Conservation (phyloP, 1,139 yeast species). For the Lodderomyces elongisporus region DNA sequence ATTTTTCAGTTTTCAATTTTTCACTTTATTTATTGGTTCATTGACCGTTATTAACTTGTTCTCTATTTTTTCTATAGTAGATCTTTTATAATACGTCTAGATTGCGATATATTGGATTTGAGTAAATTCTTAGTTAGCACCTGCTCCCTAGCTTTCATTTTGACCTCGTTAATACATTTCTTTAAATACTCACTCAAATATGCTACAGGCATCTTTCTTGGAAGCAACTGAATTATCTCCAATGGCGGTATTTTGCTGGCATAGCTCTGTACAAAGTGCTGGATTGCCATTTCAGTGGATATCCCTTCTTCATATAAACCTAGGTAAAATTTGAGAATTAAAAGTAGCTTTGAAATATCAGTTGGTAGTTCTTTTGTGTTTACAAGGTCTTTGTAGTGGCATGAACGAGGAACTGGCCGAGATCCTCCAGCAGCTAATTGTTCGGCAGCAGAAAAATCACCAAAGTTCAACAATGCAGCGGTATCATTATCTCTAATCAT, state of each 20-base stretch:
- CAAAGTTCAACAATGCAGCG: constrained; percentile 9
- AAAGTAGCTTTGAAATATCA: constrained; percentile 12
- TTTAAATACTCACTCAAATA: constrained; percentile 27
- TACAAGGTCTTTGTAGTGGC: no score
- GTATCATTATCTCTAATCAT: constrained; percentile 5
- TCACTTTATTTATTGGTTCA: no score
- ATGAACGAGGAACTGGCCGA: background rate
- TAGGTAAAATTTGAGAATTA: constrained; percentile 22
- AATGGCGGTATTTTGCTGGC: constrained; percentile 20
- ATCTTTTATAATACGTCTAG: constrained; percentile 13
- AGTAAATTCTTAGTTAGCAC: constrained; percentile 25
- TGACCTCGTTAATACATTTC: constrained; percentile 19
- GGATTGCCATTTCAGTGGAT: constrained; percentile 18
- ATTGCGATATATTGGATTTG: constrained; percentile 20
- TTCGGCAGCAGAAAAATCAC: constrained; percentile 36
- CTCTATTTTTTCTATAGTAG: constrained; percentile 28
- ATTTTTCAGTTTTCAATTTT: no score
- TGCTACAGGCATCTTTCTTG: constrained; percentile 28
- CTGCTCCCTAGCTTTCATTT: constrained; percentile 17
- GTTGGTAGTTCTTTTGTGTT: background rate
- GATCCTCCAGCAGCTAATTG: constrained; percentile 12
- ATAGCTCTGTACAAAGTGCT: constrained; percentile 27
- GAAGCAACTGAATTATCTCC: constrained; percentile 28
- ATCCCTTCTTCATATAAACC: constrained; percentile 9
- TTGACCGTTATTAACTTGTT: no score